Evolutionary conservation across 2,329 filamentous ascomycete species (phyloP).

Genomic region (Nigrograna mackinnonii): DNA sequence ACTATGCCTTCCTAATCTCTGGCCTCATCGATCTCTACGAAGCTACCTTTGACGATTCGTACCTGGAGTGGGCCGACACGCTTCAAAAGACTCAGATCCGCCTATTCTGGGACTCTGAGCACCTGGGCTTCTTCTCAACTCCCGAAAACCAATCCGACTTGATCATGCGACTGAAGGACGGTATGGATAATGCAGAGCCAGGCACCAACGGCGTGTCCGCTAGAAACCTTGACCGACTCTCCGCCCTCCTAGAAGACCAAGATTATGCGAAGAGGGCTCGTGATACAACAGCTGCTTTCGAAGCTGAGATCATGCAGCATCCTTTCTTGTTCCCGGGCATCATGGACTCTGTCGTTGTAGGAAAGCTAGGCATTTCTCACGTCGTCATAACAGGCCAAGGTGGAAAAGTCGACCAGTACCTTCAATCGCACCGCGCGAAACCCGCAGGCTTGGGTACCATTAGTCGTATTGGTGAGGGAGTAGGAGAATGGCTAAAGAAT

Average conservation of each 20-base stretch:
- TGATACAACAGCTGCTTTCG: conserved; percentile 81
- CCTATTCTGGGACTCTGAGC: conserved; percentile 73
- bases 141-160: conserved; percentile 65
- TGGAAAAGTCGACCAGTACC: conserved; percentile 43
- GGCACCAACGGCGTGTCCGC: conserved; percentile 89
- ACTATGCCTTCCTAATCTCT: conserved; percentile 87
- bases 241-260: conserved; percentile 68
- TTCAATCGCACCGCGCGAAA: conserved; percentile 45
- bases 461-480: conserved; percentile 36
- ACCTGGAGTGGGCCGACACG: conserved; percentile 78
- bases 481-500: conserved; percentile 53
- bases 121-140: conserved; percentile 74
- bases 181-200: conserved; percentile 90
- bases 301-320: conserved; percentile 89
- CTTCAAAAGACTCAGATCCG: conserved; percentile 78
- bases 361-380: conserved; percentile 69
- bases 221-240: conserved; percentile 82
- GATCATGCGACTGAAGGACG: conserved; percentile 88
- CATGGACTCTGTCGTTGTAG: conserved; percentile 74
- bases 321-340: conserved; percentile 89
- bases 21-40: conserved; percentile 85
- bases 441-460: conserved; percentile 36
- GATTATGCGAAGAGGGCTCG: conserved; percentile 67
- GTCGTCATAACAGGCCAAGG: conserved; percentile 59
- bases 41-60: conserved; percentile 74